Percentiles rank a stretch among this genome's conserved stretches.
phyloP scores from a whole-genome alignment of 495 filamentous ascomycete species.

The Talaromyces trachyspermus region DNA sequence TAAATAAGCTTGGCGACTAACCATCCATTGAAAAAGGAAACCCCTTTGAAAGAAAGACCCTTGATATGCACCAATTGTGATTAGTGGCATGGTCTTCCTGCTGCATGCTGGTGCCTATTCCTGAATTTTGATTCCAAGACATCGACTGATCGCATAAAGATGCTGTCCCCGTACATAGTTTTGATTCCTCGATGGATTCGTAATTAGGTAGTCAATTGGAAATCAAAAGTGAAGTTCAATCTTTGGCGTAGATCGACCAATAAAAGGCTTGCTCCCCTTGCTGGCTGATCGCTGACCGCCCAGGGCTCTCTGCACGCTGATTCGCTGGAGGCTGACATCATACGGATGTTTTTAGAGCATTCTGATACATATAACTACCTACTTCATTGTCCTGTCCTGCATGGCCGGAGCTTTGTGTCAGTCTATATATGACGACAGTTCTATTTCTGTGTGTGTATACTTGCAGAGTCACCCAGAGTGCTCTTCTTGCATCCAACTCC shows the following conservation, averaged over 20 bases:
- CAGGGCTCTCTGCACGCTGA: no score
- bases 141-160: not conserved
- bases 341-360: slow-evolving; percentile 2
- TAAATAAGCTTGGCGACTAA: not conserved
- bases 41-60: no score
- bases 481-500: no score
- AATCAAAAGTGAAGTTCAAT: not conserved
- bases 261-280: no score
- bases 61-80: no score
- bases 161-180: slow-evolving; percentile 1
- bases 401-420: not conserved
- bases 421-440: no score
- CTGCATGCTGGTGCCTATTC: not conserved
- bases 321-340: slow-evolving; percentile 6
- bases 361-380: not conserved
- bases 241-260: no score
- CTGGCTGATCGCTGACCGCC: no score
- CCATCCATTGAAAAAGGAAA: not conserved
- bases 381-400: no score
- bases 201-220: not conserved
- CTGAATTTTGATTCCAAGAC: not conserved
- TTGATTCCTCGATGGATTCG: not conserved
- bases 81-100: no score
- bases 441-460: no score
- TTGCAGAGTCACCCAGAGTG: no score